A percentile compares a stretch with the other conserved stretches of the same genome.
phyloP scores from a whole-genome alignment of 768 basidiomycete species.

The Leucocoprinus sp. region DNA sequence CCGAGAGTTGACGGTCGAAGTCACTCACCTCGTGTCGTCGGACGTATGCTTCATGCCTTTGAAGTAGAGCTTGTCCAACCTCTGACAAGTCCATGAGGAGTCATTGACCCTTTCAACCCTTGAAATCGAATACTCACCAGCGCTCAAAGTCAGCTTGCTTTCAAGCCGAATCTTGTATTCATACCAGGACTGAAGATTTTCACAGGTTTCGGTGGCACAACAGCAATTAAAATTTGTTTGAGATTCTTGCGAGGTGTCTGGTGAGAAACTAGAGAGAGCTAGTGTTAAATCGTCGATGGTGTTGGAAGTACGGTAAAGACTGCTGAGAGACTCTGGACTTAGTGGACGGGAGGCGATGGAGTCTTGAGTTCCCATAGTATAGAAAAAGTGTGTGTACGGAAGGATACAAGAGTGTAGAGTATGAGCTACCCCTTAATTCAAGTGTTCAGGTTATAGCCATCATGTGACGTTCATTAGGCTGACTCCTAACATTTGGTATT shows the following conservation, averaged over 20 bases:
- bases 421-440: not conserved
- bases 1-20: slow-evolving; percentile 2
- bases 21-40: slow-evolving; percentile 55
- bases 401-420: not conserved
- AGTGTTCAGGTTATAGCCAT: not conserved
- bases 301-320: slow-evolving; percentile 42
- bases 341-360: slow-evolving; percentile 25
- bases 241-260: slow-evolving; percentile 67
- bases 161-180: slow-evolving; percentile 64
- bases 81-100: slow-evolving; percentile 33
- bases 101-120: not conserved
- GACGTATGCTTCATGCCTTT: slow-evolving; percentile 81
- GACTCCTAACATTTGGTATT: not conserved
- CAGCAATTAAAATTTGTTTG: slow-evolving; percentile 47
- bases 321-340: slow-evolving; percentile 45
- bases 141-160: slow-evolving; percentile 72
- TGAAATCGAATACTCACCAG: slow-evolving; percentile 48
- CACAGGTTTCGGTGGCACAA: slow-evolving; percentile 58
- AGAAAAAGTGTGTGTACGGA: not conserved
- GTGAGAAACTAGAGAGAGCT: slow-evolving; percentile 65
- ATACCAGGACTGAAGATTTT: slow-evolving; percentile 55
- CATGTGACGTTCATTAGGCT: slow-evolving; percentile 7
- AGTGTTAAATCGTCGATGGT: slow-evolving; percentile 77
- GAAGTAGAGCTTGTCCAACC: slow-evolving; percentile 83
- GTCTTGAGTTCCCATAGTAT: slow-evolving; percentile 15